Conservation (phyloP, 2,329 filamentous ascomycete genomes). For the Fusarium keratoplasticum region DNA sequence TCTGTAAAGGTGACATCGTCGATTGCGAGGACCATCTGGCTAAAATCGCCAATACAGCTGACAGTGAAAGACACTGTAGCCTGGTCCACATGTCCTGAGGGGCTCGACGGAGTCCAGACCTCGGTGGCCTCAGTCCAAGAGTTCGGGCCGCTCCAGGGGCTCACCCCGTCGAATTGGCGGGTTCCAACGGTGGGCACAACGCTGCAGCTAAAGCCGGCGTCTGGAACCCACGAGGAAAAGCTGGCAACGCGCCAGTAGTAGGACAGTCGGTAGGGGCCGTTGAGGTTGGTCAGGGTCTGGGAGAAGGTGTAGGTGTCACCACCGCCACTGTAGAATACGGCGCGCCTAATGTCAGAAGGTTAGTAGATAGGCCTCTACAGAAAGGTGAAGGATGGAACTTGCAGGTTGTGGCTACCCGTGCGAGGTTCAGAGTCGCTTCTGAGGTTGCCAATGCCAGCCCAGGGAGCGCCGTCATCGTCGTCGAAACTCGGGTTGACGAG, state of each 20-base stretch:
- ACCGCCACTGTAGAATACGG: background rate
- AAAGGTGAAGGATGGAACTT: background rate
- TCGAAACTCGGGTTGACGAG: conserved; percentile 1
- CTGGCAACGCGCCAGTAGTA: background rate
- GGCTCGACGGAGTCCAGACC: background rate
- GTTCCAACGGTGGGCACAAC: background rate
- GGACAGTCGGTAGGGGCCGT: background rate
- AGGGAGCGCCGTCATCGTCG: background rate
- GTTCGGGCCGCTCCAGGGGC: background rate
- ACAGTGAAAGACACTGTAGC: background rate
- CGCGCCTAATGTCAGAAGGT: background rate
- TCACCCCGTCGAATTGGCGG: background rate
- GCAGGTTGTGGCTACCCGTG: background rate
- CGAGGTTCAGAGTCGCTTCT: background rate
- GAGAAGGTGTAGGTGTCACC: background rate
- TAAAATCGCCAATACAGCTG: background rate
- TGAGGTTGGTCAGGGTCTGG: background rate
- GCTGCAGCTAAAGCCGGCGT: background rate
- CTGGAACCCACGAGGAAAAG: background rate
- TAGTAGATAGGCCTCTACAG: background rate
- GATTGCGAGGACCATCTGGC: background rate
- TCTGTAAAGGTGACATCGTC: background rate
- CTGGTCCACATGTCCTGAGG: background rate
- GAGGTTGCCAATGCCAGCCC: background rate
- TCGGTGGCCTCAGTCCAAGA: background rate